Percentiles rank a stretch among this genome's conserved stretches.
Evolutionary conservation across 257 asterid genomes (phyloP).

Genomic region (Solanum virginianum): DNA sequence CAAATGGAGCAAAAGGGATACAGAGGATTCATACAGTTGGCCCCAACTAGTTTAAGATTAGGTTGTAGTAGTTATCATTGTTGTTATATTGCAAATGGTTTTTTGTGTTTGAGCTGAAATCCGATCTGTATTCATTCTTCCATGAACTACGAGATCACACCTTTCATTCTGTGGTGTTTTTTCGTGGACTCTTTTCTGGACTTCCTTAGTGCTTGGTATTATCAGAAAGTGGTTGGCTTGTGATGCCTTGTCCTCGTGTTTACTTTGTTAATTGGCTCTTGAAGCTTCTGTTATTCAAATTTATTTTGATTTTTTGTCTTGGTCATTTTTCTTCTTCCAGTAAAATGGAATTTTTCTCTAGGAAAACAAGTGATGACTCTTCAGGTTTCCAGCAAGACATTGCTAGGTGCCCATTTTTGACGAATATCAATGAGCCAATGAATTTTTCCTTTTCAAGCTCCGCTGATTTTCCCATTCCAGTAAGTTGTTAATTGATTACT

Average conservation of each 20-base stretch:
- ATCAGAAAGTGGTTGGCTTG: neutral
- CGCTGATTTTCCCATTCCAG: slow-evolving; percentile 46
- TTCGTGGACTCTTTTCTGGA: neutral
- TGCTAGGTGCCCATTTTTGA: slow-evolving; percentile 78
- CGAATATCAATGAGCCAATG: slow-evolving; percentile 84
- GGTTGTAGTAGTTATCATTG: neutral
- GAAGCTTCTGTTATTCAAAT: neutral
- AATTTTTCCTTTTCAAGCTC: slow-evolving; percentile 67
- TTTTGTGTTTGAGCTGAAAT: neutral
- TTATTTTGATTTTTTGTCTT: slow-evolving; percentile 16
- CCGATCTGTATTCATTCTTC: neutral
- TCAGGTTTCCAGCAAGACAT: slow-evolving; percentile 42
- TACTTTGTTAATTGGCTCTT: neutral
- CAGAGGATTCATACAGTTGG: neutral
- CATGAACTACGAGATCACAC: too few relatives aligned
- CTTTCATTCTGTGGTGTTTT: neutral
- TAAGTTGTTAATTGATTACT: slow-evolving; percentile 15
- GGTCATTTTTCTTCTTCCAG: slow-evolving; percentile 19
- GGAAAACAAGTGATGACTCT: slow-evolving; percentile 44
- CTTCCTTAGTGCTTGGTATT: neutral
- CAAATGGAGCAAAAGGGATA: neutral
- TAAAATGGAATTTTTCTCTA: slow-evolving; percentile 55
- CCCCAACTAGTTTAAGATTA: neutral
- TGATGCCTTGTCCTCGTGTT: neutral
- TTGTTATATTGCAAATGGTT: neutral